Conservation (phyloP, 2,329 filamentous ascomycete species). For the Hysterium pulicare region DNA sequence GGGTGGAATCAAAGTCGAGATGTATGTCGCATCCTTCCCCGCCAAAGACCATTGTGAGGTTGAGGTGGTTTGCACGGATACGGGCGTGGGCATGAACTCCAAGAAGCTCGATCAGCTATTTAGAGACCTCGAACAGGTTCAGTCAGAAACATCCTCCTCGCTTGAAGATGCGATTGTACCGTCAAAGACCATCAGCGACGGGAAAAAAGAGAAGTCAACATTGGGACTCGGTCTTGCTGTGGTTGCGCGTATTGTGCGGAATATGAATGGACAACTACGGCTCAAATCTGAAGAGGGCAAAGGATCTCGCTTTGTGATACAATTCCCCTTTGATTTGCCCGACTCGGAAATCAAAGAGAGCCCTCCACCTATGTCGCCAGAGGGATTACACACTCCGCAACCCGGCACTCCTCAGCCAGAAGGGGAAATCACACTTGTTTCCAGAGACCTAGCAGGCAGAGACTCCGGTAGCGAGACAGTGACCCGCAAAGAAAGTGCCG, state of each 20-base stretch:
- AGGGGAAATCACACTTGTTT: slow-evolving; percentile 62
- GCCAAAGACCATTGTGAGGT: slow-evolving; percentile 57
- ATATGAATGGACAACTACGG: slow-evolving; percentile 84
- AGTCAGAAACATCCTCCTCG: slow-evolving; percentile 25
- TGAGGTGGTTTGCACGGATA: slow-evolving; percentile 73
- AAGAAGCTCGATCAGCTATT: slow-evolving; percentile 59
- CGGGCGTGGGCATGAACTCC: slow-evolving; percentile 62
- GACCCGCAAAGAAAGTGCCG: slow-evolving; percentile 32
- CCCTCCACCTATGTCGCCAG: slow-evolving; percentile 9
- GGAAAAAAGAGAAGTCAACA: slow-evolving; percentile 43
- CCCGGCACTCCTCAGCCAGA: slow-evolving; percentile 16
- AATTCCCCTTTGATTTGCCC: slow-evolving; percentile 70
- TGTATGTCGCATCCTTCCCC: slow-evolving; percentile 52
- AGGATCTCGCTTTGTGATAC: slow-evolving; percentile 78
- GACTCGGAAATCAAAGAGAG: slow-evolving; percentile 24
- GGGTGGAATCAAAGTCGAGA: slow-evolving; percentile 68
- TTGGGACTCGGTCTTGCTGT: slow-evolving; percentile 82
- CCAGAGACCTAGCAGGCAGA: slow-evolving; percentile 24
- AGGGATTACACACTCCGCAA: slow-evolving; percentile 21
- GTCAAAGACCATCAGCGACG: slow-evolving; percentile 24
- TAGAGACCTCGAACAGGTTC: slow-evolving; percentile 64
- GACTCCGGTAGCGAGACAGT: slow-evolving; percentile 14
- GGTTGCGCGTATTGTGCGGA: slow-evolving; percentile 81
- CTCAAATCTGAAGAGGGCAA: slow-evolving; percentile 79
- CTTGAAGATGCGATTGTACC: slow-evolving; percentile 31